phyloP scores from a whole-genome alignment of 202 grass and related monocot genomes.

The Digitaria exilis region DNA sequence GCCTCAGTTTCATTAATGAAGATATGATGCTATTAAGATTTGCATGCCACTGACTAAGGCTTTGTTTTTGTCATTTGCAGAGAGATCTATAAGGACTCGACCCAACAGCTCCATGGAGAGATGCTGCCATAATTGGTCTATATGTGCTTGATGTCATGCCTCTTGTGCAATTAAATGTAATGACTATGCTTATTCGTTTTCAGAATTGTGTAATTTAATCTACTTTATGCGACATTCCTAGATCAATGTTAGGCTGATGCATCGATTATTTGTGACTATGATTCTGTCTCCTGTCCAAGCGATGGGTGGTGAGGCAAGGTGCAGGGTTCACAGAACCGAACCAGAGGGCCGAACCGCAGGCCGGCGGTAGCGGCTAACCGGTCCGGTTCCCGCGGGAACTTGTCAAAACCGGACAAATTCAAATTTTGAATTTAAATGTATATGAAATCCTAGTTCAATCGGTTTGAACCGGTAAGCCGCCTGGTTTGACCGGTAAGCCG shows the following conservation, averaged over 20 bases:
- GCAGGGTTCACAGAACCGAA: too few relatives aligned
- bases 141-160: not conserved
- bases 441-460: too few relatives aligned
- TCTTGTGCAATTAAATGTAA: not conserved
- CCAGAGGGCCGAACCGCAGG: too few relatives aligned
- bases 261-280: not conserved
- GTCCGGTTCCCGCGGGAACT: too few relatives aligned
- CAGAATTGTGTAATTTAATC: not conserved
- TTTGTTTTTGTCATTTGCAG: not conserved
- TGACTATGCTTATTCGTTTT: not conserved
- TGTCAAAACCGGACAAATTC: too few relatives aligned
- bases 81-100: not conserved
- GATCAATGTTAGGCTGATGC: not conserved
- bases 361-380: too few relatives aligned
- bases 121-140: not conserved
- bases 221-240: not conserved
- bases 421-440: too few relatives aligned
- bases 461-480: too few relatives aligned
- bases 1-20: not conserved
- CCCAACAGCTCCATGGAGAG: not conserved
- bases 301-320: too few relatives aligned
- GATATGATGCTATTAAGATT: not conserved
- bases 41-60: not conserved
- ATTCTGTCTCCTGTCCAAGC: not conserved
- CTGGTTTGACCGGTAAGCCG: too few relatives aligned